Percentiles rank a stretch among this genome's conserved stretches.
These are phyloP conservation scores for Candida sp. DNA, from an alignment of 1,139 yeast genomes.

Conservation along the genomic window DNA sequence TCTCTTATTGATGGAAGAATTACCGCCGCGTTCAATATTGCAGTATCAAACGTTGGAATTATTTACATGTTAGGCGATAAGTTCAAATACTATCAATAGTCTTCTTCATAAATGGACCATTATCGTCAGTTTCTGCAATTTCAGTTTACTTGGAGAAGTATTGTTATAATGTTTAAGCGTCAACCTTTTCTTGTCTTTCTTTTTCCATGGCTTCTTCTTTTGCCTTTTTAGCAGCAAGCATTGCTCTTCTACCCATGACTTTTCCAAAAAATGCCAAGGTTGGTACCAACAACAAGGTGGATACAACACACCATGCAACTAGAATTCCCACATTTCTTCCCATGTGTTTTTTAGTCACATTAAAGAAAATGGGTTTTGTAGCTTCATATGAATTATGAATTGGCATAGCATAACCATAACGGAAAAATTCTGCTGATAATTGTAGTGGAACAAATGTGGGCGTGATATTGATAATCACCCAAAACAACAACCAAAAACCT, in stretches of 20 bases:
- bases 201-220: conserved; percentile 6
- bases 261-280: conserved; percentile 26
- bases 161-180: not conserved
- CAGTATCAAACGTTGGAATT: too few relatives aligned
- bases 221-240: conserved; percentile 14
- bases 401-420: conserved; percentile 39
- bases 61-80: too few relatives aligned
- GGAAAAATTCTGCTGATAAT: conserved; percentile 27
- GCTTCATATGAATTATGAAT: conserved; percentile 36
- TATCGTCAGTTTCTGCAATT: too few relatives aligned
- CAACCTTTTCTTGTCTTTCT: not conserved
- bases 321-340: conserved; percentile 36
- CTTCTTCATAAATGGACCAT: too few relatives aligned
- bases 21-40: too few relatives aligned
- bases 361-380: conserved; percentile 34
- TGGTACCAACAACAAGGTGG: conserved; percentile 38
- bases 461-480: conserved; percentile 37
- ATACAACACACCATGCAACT: conserved; percentile 30
- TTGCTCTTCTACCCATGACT: conserved; percentile 23
- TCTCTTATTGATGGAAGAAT: too few relatives aligned
- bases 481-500: conserved; percentile 42
- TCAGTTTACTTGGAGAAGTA: too few relatives aligned
- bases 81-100: too few relatives aligned
- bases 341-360: conserved; percentile 32
- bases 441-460: conserved; percentile 38